Evolutionary conservation across 208 protist genomes (phyloP).

Genomic region (Naegleria fowleri): DNA sequence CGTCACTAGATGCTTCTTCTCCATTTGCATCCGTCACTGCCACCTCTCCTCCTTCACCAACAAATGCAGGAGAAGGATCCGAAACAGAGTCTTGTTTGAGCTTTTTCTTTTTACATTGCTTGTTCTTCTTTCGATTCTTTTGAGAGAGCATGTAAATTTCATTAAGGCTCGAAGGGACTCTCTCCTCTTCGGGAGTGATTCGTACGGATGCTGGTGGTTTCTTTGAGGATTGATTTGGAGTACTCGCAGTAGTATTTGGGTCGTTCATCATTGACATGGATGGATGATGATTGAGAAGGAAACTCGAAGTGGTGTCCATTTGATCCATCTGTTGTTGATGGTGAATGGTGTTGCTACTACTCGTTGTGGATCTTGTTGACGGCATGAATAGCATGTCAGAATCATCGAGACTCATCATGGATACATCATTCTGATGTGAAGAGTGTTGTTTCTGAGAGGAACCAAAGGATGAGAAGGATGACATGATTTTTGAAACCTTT

Average conservation of each 20-base stretch:
- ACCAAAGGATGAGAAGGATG: background rate
- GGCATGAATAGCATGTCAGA: no score
- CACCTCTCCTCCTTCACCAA: background rate
- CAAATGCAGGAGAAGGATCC: background rate
- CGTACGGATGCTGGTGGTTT: background rate
- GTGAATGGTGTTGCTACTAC: no score
- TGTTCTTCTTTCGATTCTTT: constrained; percentile 30
- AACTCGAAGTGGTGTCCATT: background rate
- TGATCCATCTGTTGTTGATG: background rate
- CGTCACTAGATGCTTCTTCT: background rate
- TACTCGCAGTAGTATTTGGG: no score
- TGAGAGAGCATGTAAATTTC: constrained; percentile 31
- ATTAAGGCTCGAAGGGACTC: constrained; percentile 4
- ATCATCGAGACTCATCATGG: background rate
- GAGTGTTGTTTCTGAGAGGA: background rate
- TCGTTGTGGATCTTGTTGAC: no score
- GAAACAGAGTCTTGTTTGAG: constrained; percentile 7
- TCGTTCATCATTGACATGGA: no score
- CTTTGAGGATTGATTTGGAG: background rate
- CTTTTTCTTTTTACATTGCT: constrained; percentile 1
- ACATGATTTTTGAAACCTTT: background rate
- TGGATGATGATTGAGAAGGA: background rate
- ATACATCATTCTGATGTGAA: background rate
- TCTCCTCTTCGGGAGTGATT: constrained; percentile 9
- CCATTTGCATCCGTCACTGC: background rate